These are phyloP conservation scores for Staphylotrichum tortipilum DNA, from an alignment of 495 filamentous ascomycete species.

Conservation along the genomic window DNA sequence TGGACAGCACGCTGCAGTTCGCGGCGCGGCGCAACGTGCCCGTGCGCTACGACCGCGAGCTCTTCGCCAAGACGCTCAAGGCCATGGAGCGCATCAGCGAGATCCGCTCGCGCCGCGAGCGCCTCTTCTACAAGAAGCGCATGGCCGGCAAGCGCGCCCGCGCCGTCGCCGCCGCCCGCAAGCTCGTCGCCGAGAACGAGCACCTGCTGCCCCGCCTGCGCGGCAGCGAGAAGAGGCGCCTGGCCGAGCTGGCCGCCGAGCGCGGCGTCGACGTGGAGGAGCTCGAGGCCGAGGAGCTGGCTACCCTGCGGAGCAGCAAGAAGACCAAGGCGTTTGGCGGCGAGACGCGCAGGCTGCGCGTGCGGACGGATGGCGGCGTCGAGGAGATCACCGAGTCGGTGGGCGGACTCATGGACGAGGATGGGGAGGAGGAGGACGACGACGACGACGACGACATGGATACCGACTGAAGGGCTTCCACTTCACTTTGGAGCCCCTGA, in stretches of 20 bases:
- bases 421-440: constrained; percentile 29
- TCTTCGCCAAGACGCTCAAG: constrained; percentile 74
- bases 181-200: constrained; percentile 83
- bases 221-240: constrained; percentile 44
- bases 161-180: constrained; percentile 68
- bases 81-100: constrained; percentile 89
- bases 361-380: constrained; percentile 59
- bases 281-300: constrained; percentile 33
- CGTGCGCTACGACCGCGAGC: constrained; percentile 87
- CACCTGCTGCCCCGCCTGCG: constrained; percentile 67
- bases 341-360: constrained; percentile 53
- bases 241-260: constrained; percentile 44
- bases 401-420: constrained; percentile 12
- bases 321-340: constrained; percentile 44
- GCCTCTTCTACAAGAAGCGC: constrained; percentile 83
- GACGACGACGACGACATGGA: constrained; percentile 50
- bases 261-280: constrained; percentile 49
- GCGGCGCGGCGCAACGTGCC: constrained; percentile 87
- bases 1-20: constrained; percentile 90
- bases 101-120: constrained; percentile 74
- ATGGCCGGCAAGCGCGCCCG: constrained; percentile 82
- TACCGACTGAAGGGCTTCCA: constrained; percentile 48
- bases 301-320: constrained; percentile 21
- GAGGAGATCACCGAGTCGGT: constrained; percentile 40
- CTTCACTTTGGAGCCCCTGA: background rate